Base-by-base conservation (phyloP, 352 stramenopile species). In the Elongisporangium senticosum region DNA sequence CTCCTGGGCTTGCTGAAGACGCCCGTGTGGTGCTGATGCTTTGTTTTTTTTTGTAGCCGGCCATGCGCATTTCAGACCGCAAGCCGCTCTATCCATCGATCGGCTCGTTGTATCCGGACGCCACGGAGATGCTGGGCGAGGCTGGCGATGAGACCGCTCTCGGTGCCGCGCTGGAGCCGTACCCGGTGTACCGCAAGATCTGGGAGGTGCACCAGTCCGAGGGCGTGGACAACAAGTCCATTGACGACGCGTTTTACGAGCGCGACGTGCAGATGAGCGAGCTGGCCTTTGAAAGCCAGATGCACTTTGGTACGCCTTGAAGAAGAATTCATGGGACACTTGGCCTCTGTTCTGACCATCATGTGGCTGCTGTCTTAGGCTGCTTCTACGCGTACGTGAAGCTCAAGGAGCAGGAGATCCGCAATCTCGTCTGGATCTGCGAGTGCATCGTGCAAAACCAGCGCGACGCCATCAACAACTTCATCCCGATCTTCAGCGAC, bases 211-310 rank as follows among this genome's bases (percentile, higher is more conserved):
- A 99, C 72, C 83, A 97, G 64, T 90, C 83, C 53, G 90, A 98
- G 54, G 81, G 83, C 47, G 86, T 95, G 22, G 93, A 96, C 53
- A 97, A 98, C 67, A 98, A 98, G 74, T 98, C 89, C 56, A 99
- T 99, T 58, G 97, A 99, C 64, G 97, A 99, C 72, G 96, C 95
- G 20, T 99, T 99, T 67, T 99, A 99, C 77, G 96, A 99, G 74
- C 90, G 96, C 60, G 98, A 99, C 72, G 97, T 99, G 39, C 87
- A 98, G 74, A 95, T 98, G 80, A 89, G 97, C 52, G 98, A 99
- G 72, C 74, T 99, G 28, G 96, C 97, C 24, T 99, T 99, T 70
- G 93, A 99, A 72, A 90, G 94, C 64, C 98, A 99, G 80, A 99
- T 99, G 86, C 96, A 99, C 77, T 99, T 98, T 75, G 97, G 80